A percentile compares a stretch with the other conserved stretches of the same genome.
phyloP scores from a whole-genome alignment of 2,329 filamentous ascomycete species.

The Sporothrix protearum region DNA sequence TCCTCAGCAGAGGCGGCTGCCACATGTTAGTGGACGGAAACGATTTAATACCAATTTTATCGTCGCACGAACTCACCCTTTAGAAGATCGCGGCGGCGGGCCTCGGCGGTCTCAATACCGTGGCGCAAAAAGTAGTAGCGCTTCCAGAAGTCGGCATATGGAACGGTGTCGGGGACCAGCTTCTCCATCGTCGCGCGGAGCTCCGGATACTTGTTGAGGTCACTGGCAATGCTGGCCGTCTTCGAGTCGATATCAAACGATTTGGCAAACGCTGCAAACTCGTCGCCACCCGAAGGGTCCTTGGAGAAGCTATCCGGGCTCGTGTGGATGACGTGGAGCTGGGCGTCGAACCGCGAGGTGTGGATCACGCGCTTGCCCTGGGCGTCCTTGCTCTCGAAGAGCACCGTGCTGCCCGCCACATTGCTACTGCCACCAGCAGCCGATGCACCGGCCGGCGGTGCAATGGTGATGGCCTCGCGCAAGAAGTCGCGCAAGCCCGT shows the following conservation, averaged over 20 bases:
- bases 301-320: conserved; percentile 75
- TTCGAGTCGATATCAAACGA: conserved; percentile 77
- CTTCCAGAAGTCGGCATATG: conserved; percentile 87
- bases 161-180: conserved; percentile 86
- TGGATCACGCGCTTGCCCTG: conserved; percentile 91
- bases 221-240: conserved; percentile 75
- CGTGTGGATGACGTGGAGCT: conserved; percentile 92
- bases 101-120: conserved; percentile 89
- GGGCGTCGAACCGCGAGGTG: conserved; percentile 88
- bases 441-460: conserved; percentile 60
- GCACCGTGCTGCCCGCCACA: conserved; percentile 50
- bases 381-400: conserved; percentile 93
- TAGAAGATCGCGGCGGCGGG: conserved; percentile 79
- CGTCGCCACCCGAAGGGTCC: conserved; percentile 65
- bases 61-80: conserved; percentile 62
- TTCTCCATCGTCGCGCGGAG: conserved; percentile 88
- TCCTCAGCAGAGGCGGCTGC: conserved; percentile 64
- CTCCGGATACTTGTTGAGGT: conserved; percentile 83
- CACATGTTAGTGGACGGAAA: conserved; percentile 33
- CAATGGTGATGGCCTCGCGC: conserved; percentile 83
- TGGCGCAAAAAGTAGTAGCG: conserved; percentile 93
- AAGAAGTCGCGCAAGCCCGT: conserved; percentile 86
- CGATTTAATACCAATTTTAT: conserved; percentile 6
- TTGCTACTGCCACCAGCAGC: conserved; percentile 27
- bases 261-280: conserved; percentile 70